Conservation (phyloP, 768 basidiomycete species). For the Tulasnella sp. region DNA sequence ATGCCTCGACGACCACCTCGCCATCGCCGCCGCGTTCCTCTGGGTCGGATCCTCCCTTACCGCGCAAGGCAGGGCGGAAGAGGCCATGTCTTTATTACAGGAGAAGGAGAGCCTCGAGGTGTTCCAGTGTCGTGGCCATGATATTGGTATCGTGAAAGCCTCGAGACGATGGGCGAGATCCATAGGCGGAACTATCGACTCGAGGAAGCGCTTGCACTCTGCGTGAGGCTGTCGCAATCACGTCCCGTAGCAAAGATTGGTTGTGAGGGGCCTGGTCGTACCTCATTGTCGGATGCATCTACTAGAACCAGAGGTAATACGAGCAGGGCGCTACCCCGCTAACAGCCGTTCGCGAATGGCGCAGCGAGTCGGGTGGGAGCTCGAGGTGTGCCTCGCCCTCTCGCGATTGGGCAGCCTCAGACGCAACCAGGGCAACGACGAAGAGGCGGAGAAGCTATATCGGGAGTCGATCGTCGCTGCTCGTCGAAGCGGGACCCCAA, state of each 20-base stretch:
- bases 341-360: background rate
- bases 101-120: background rate
- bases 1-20: too few relatives aligned
- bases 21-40: background rate
- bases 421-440: background rate
- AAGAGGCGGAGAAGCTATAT: background rate
- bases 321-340: background rate
- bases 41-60: background rate
- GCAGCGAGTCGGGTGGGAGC: background rate
- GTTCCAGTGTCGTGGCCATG: too few relatives aligned
- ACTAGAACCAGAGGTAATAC: background rate
- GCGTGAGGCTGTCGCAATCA: background rate
- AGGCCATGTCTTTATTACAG: background rate
- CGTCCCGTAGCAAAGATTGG: background rate
- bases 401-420: background rate
- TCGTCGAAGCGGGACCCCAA: background rate
- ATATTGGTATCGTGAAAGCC: background rate
- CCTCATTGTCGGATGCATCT: background rate
- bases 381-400: background rate
- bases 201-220: background rate
- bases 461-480: background rate
- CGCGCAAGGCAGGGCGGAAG: background rate
- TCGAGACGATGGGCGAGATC: background rate
- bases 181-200: background rate
- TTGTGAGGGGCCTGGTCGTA: background rate